Percentiles rank a stretch among this genome's conserved stretches.
phyloP scores from a whole-genome alignment of 441 rosid species.

The Populus tomentosa region DNA sequence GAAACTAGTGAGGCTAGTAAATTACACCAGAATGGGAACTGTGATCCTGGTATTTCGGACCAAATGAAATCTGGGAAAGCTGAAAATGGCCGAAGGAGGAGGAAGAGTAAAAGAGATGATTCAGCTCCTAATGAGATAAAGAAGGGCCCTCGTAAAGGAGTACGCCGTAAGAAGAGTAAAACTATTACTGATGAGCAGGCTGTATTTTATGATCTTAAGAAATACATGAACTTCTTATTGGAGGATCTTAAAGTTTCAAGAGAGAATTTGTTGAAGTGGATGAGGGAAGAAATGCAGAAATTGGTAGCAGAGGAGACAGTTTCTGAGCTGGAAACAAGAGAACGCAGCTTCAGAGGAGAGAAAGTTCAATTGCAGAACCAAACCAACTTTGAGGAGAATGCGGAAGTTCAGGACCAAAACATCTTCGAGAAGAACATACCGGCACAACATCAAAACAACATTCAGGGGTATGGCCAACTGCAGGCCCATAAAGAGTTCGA shows the following conservation, averaged over 20 bases:
- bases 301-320: constrained; percentile 31
- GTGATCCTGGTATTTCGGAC: constrained; percentile 17
- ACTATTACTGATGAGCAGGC: constrained; percentile 21
- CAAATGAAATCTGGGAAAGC: constrained; percentile 24
- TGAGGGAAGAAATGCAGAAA: constrained; percentile 51
- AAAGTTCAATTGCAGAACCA: constrained; percentile 20
- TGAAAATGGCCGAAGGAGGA: constrained; percentile 19
- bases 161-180: constrained; percentile 23
- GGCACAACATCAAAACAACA: constrained; percentile 15
- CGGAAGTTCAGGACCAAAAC: constrained; percentile 14
- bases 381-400: constrained; percentile 17
- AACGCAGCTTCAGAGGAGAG: constrained; percentile 7
- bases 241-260: constrained; percentile 47
- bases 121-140: constrained; percentile 9
- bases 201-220: constrained; percentile 38
- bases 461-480: constrained; percentile 10
- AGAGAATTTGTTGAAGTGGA: constrained; percentile 40
- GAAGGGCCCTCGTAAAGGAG: constrained; percentile 18
- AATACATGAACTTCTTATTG: constrained; percentile 40
- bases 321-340: constrained; percentile 16
- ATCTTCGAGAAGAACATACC: constrained; percentile 16
- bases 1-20: constrained; percentile 23
- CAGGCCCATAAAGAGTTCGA: constrained; percentile 14
- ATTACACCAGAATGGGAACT: constrained; percentile 22
- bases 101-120: constrained; percentile 12